Percentiles rank a stretch among this genome's conserved stretches.
Conservation (phyloP, 371 early-diverging fungal genomes). For the Mortierella sp. region DNA sequence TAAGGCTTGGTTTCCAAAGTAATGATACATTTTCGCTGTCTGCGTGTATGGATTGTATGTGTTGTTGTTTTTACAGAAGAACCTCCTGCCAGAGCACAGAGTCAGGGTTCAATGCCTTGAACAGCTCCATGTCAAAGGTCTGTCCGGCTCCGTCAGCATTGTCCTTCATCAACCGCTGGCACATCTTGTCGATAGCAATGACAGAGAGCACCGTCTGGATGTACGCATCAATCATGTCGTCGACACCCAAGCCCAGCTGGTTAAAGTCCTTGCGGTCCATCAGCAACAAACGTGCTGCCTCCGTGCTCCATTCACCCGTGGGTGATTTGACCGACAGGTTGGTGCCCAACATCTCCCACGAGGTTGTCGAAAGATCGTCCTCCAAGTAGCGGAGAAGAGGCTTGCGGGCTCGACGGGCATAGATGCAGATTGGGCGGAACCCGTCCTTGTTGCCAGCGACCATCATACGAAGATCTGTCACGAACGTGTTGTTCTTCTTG, state of each 20-base stretch:
- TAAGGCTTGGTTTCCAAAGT: not conserved
- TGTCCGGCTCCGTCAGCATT: slow-evolving; percentile 59
- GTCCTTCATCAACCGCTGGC: slow-evolving; percentile 73
- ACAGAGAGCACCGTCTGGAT: slow-evolving; percentile 92
- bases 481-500: slow-evolving; percentile 89
- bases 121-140: slow-evolving; percentile 84
- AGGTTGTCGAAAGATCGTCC: slow-evolving; percentile 70
- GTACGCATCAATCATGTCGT: slow-evolving; percentile 94
- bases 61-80: slow-evolving; percentile 56
- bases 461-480: slow-evolving; percentile 93
- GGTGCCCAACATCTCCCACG: slow-evolving; percentile 97
- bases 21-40: not conserved
- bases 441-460: slow-evolving; percentile 84
- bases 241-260: slow-evolving; percentile 89
- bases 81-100: slow-evolving; percentile 84
- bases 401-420: slow-evolving; percentile 87
- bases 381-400: slow-evolving; percentile 79
- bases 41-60: not conserved
- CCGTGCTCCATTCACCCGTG: slow-evolving; percentile 89
- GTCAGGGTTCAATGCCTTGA: slow-evolving; percentile 90
- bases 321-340: slow-evolving; percentile 87
- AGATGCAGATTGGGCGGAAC: slow-evolving; percentile 90
- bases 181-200: slow-evolving; percentile 93
- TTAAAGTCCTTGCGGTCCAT: slow-evolving; percentile 97
- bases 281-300: slow-evolving; percentile 84